A percentile compares a stretch with the other conserved stretches of the same genome.
Evolutionary conservation across 805 yeast genomes (phyloP).

Genomic region (Saturnispora sekii): DNA sequence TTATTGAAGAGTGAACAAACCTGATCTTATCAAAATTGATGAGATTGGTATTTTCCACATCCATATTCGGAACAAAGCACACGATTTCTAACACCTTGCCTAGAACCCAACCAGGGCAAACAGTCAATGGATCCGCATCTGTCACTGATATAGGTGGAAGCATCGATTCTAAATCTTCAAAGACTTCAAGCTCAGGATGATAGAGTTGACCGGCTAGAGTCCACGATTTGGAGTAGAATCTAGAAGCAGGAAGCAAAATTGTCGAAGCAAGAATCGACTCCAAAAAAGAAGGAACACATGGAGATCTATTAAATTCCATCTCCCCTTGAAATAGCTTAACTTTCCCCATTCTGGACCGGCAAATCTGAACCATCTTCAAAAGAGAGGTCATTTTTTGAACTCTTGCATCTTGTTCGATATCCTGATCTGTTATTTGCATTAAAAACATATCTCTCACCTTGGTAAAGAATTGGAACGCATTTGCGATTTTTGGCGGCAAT

Average conservation of each 20-base stretch:
- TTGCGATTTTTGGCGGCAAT: conserved; percentile 62
- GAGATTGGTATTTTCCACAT: conserved; percentile 48
- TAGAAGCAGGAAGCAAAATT: conserved; percentile 69
- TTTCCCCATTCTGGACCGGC: conserved; percentile 57
- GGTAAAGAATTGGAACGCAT: conserved; percentile 55
- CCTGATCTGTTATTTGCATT: conserved; percentile 53
- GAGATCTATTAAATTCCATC: conserved; percentile 22
- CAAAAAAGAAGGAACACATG: conserved; percentile 70
- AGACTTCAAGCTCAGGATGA: conserved; percentile 1
- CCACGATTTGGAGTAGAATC: conserved; percentile 67
- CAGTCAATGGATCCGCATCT: conserved; percentile 40
- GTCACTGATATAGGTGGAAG: conserved; percentile 5
- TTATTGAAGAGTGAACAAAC: conserved; percentile 51
- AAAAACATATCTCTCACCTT: conserved; percentile 57
- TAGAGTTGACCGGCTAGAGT: conserved; percentile 36
- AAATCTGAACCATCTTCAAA: conserved; percentile 53
- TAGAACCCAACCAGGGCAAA: conserved; percentile 88
- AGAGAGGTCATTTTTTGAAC: conserved; percentile 59
- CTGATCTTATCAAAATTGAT: conserved; percentile 83
- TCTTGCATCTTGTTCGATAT: conserved; percentile 50
- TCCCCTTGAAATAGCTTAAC: conserved; percentile 34
- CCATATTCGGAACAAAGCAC: conserved; percentile 71
- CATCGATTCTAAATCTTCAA: conserved; percentile 21
- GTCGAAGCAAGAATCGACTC: conserved; percentile 73
- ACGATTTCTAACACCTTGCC: conserved; percentile 71